These are phyloP conservation scores for Chrysoporthe austroafricana DNA, from an alignment of 2,329 filamentous ascomycete genomes.

Conservation along the genomic window DNA sequence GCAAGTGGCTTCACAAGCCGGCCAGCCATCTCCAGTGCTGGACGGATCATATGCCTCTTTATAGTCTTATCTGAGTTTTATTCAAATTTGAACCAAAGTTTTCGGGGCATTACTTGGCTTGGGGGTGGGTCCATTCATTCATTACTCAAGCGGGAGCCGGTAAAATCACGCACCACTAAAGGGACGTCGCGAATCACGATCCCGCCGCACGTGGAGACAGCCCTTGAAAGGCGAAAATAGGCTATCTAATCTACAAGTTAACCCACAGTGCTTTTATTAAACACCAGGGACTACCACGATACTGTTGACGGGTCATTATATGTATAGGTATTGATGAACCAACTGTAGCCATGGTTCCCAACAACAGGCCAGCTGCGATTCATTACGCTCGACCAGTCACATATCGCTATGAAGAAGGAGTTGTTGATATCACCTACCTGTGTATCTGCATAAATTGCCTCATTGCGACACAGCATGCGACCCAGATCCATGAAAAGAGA, in stretches of 20 bases:
- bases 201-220: not conserved
- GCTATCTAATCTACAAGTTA: not conserved
- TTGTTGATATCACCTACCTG: not conserved
- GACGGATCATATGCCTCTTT: not conserved
- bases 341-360: no score
- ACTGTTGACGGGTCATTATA: no score
- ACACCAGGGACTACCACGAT: no score
- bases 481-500: not conserved
- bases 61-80: not conserved
- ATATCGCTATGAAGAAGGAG: no score
- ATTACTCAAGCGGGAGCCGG: not conserved
- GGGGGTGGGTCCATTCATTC: not conserved
- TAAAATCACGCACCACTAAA: not conserved
- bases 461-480: not conserved
- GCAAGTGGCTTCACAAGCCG: not conserved
- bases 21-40: not conserved
- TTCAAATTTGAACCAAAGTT: not conserved
- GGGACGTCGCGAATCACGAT: not conserved
- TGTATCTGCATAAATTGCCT: slow-evolving; percentile 3
- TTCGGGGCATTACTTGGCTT: not conserved
- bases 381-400: no score
- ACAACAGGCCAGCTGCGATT: no score
- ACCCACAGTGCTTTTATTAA: no score
- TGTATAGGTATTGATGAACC: no score
- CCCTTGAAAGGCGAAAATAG: not conserved